Base-by-base conservation (phyloP, 441 rosid genomes). In the Breynia disticha region DNA sequence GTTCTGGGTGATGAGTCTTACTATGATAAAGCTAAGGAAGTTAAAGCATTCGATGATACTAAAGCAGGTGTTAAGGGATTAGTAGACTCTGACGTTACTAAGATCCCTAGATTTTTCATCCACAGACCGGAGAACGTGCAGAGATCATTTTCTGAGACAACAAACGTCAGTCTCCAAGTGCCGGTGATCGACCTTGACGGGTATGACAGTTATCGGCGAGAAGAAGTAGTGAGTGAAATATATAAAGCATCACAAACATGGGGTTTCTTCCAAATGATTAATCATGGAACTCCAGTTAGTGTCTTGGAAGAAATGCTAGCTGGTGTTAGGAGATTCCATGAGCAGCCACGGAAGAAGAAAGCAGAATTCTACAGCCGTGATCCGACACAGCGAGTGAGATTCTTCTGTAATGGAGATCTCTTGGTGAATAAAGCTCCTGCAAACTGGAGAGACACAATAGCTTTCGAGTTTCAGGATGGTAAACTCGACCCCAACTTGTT, bases 191-290 rank as follows among this genome's bases (percentile, higher is more conserved):
- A 83, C 65, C 48, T 80, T 2, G 64, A 60, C 21, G 75, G 76
- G 55, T 19, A 54, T 19, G 62, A 65, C 19, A 53, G 18, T 20
- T n/a, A 35, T 19, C 58, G 59, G 17, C 52, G 70, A 17, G 11
- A 0, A 5, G 71, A 63, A 57, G 57, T 78, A 10, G 69, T 69
- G n/a, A 50, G 57, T 32, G 60, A 63, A 50, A 66, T 80, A 19
- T 10, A 67, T 4, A 55, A 54, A 37, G 82, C 80, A 12, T 67
- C 78, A 7, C 70, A 72, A 64, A 72, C 47, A 13, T 76, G 90
- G 84, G 90, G 81, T 7, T 71, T 83, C 48, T 80, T 83, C 61
- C 84, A 83, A 48, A 58, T 83, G 35, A 64, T 78, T 37, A 76
- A 80, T 52, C 84, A 83, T 58, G 82, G 74, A 22, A 61, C 80